These are phyloP conservation scores for Aspergillus awamori DNA, from an alignment of 2,329 filamentous ascomycete genomes.

Conservation along the genomic window DNA sequence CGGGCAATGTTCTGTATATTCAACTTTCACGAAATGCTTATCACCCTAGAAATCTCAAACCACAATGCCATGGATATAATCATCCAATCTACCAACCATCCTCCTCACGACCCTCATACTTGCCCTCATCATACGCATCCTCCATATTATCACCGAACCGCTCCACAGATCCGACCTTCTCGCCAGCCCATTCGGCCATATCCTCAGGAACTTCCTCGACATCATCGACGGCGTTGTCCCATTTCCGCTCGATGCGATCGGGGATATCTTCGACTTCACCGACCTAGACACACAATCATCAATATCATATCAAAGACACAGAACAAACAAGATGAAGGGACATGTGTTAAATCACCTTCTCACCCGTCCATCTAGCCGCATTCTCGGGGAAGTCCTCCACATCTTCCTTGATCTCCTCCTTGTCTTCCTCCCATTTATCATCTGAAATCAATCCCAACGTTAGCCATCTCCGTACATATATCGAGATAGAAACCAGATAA, in stretches of 20 bases:
- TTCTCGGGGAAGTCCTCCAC: conserved; percentile 48
- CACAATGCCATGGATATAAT: background rate
- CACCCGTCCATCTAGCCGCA: conserved; percentile 48
- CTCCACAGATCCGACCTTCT: conserved; percentile 49
- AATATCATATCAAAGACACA: background rate
- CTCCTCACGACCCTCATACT: conserved; percentile 31
- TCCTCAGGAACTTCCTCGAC: conserved; percentile 41
- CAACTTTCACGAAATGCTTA: too few relatives aligned
- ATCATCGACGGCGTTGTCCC: conserved; percentile 33
- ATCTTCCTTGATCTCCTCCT: conserved; percentile 35
- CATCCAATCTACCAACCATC: conserved; percentile 16
- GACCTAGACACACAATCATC: conserved; percentile 25
- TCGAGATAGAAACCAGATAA: conserved; percentile 2
- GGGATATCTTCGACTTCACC: conserved; percentile 47
- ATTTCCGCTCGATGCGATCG: conserved; percentile 27
- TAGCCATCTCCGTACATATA: background rate
- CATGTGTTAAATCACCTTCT: conserved; percentile 30
- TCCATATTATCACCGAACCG: conserved; percentile 47
- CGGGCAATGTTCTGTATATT: too few relatives aligned
- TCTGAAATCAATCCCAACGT: conserved; percentile 23
- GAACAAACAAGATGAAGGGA: background rate
- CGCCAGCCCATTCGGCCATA: conserved; percentile 44
- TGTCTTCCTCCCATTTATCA: conserved; percentile 38
- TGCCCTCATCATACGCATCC: conserved; percentile 49
- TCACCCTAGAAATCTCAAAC: background rate